These are phyloP conservation scores for Pyricularia grisea DNA, from an alignment of 2,329 filamentous ascomycete genomes.

Conservation along the genomic window DNA sequence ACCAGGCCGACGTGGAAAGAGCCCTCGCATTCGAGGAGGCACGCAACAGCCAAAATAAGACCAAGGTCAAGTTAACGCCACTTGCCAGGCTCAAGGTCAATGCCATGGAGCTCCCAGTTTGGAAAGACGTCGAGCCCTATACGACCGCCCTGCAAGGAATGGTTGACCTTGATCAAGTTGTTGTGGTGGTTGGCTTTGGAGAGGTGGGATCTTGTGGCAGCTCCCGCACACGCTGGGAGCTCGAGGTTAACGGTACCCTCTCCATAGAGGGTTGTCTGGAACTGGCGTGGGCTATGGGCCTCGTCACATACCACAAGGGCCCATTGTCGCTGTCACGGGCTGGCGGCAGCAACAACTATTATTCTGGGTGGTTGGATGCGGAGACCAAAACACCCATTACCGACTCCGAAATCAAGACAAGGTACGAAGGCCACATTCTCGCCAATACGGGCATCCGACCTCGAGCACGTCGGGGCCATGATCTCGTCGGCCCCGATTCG, in stretches of 20 bases:
- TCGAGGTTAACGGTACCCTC: conserved; percentile 59
- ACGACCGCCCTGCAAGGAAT: conserved; percentile 20
- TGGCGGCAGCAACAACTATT: conserved; percentile 54
- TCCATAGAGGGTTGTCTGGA: conserved; percentile 62
- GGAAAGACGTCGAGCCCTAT: conserved; percentile 12
- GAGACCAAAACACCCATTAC: conserved; percentile 16
- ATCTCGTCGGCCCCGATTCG: conserved; percentile 14
- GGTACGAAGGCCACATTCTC: conserved; percentile 21
- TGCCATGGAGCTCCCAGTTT: not conserved
- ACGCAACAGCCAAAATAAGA: not conserved
- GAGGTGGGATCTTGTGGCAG: conserved; percentile 54
- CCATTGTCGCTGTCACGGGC: not conserved
- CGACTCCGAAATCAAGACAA: conserved; percentile 19
- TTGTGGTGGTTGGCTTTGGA: conserved; percentile 28
- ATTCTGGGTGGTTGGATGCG: conserved; percentile 45
- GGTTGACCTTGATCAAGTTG: conserved; percentile 24
- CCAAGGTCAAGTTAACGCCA: conserved; percentile 7
- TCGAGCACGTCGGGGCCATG: conserved; percentile 16
- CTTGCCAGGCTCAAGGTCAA: conserved; percentile 9
- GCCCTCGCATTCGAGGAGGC: conserved; percentile 15
- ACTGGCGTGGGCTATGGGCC: conserved; percentile 67
- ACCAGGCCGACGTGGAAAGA: conserved; percentile 11
- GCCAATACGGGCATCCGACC: conserved; percentile 23
- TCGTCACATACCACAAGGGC: conserved; percentile 53
- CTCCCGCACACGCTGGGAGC: conserved; percentile 63